A percentile compares a stretch with the other conserved stretches of the same genome.
These are phyloP conservation scores for Phytophthora boehmeriae DNA, from an alignment of 352 stramenopile genomes.

Conservation along the genomic window DNA sequence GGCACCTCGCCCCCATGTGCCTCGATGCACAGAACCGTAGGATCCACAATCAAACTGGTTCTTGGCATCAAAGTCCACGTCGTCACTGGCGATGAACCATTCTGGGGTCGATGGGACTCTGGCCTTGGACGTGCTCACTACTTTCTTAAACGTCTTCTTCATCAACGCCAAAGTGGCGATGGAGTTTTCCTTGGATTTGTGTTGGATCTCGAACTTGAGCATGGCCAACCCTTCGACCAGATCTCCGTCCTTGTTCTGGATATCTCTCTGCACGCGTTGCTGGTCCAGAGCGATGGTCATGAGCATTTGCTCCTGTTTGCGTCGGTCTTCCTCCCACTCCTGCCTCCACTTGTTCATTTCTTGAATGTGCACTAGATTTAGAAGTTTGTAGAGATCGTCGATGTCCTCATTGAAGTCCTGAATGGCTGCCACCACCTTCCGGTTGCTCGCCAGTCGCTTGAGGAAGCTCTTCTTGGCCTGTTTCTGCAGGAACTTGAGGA, in stretches of 20 bases:
- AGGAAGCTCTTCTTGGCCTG: slow-evolving; percentile 29
- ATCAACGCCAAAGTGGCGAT: slow-evolving; percentile 8
- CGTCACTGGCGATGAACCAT: slow-evolving; percentile 35
- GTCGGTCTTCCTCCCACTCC: slow-evolving; percentile 34
- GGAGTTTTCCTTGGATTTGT: not conserved
- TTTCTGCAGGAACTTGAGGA: slow-evolving; percentile 30
- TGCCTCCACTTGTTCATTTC: slow-evolving; percentile 30
- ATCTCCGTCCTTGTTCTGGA: slow-evolving; percentile 23
- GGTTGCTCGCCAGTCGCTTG: slow-evolving; percentile 27
- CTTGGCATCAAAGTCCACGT: slow-evolving; percentile 28
- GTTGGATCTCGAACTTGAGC: not conserved
- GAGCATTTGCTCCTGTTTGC: slow-evolving; percentile 34
- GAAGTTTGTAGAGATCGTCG: slow-evolving; percentile 28
- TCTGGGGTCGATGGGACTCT: slow-evolving; percentile 25
- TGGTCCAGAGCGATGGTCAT: slow-evolving; percentile 19
- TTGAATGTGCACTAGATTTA: slow-evolving; percentile 27
- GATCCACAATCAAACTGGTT: slow-evolving; percentile 24
- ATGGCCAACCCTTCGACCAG: slow-evolving; percentile 31
- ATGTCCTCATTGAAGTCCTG: slow-evolving; percentile 33
- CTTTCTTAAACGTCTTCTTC: slow-evolving; percentile 30
- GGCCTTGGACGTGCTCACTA: slow-evolving; percentile 24
- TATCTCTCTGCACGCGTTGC: slow-evolving; percentile 15
- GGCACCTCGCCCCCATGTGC: slow-evolving; percentile 29
- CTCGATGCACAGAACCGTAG: slow-evolving; percentile 16
- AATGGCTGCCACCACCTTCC: slow-evolving; percentile 30